These are phyloP conservation scores for Lentinula raphanica DNA, from an alignment of 768 basidiomycete species.

Conservation along the genomic window DNA sequence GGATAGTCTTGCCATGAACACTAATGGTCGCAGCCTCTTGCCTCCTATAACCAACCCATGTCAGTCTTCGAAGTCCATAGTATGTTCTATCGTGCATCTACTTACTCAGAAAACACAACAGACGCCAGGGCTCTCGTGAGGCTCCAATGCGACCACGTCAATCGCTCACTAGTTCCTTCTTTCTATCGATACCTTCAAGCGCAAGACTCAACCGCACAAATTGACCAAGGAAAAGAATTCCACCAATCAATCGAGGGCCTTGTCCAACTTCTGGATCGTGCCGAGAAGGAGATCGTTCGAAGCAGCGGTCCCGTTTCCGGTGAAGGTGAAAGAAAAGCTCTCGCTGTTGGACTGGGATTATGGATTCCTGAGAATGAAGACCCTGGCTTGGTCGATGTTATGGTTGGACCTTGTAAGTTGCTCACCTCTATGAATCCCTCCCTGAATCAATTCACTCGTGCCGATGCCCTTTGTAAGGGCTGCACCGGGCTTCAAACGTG, in stretches of 20 bases:
- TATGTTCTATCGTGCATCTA: slow-evolving; percentile 1
- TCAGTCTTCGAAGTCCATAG: slow-evolving; percentile 24
- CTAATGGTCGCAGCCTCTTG: slow-evolving; percentile 46
- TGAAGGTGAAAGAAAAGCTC: slow-evolving; percentile 33
- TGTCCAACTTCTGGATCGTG: slow-evolving; percentile 50
- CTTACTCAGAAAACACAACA: slow-evolving; percentile 17
- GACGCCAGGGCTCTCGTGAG: slow-evolving; percentile 65
- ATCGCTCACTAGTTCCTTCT: slow-evolving; percentile 57
- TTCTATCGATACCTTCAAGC: slow-evolving; percentile 76
- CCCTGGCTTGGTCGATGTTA: slow-evolving; percentile 59
- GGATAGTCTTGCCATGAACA: slow-evolving; percentile 43
- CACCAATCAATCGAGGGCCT: slow-evolving; percentile 45
- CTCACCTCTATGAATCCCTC: neutral
- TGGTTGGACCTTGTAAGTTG: slow-evolving; percentile 64
- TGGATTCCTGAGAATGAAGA: slow-evolving; percentile 51
- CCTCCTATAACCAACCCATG: slow-evolving; percentile 58
- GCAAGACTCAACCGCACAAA: slow-evolving; percentile 51
- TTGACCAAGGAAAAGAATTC: slow-evolving; percentile 49
- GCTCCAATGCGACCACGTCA: slow-evolving; percentile 65
- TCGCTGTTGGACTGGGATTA: slow-evolving; percentile 43
- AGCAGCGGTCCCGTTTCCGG: slow-evolving; percentile 34
- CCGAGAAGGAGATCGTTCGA: slow-evolving; percentile 39
- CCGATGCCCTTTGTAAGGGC: no score
- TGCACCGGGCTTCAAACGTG: slow-evolving; percentile 31
- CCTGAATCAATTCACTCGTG: no score